Percentiles rank a stretch among this genome's conserved stretches.
phyloP scores from a whole-genome alignment of 768 basidiomycete genomes.

The Pholiota microspora region DNA sequence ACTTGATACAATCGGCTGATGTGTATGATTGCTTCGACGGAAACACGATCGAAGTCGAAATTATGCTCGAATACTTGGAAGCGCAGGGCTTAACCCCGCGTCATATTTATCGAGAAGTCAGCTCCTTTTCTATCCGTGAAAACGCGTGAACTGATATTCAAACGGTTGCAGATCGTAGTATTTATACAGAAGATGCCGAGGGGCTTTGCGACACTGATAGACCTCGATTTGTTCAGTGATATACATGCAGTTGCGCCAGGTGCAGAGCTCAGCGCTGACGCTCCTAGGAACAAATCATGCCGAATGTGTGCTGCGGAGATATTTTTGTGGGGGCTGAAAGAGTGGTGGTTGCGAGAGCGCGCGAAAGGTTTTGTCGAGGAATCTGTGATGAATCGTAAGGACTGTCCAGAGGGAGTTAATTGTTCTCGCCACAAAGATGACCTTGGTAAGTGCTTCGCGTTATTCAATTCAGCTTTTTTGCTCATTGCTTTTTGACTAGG shows the following conservation, averaged over 20 bases:
- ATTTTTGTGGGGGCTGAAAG: constrained; percentile 70
- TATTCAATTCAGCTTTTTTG: constrained; percentile 1
- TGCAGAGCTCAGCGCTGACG: constrained; percentile 52
- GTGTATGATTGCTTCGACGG: constrained; percentile 80
- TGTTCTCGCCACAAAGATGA: constrained; percentile 63
- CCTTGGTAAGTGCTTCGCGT: constrained; percentile 43
- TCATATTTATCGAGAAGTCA: constrained; percentile 76
- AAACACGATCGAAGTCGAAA: constrained; percentile 79
- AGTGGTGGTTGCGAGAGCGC: constrained; percentile 84
- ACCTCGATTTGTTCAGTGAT: constrained; percentile 69
- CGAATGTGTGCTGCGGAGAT: constrained; percentile 74
- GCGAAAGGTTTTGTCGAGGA: constrained; percentile 64
- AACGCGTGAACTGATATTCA: neutral
- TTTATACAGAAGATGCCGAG: constrained; percentile 59
- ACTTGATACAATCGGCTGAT: constrained; percentile 73
- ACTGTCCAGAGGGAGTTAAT: constrained; percentile 62
- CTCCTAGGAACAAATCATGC: constrained; percentile 63
- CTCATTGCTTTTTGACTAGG: constrained; percentile 33
- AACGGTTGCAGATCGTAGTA: constrained; percentile 57
- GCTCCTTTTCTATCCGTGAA: constrained; percentile 12
- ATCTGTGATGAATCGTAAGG: constrained; percentile 52
- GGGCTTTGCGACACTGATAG: constrained; percentile 65
- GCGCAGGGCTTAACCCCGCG: constrained; percentile 59
- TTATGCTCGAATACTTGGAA: constrained; percentile 79
- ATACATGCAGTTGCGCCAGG: constrained; percentile 58